Evolutionary conservation across 345 rosid species (phyloP), one percentile per base, ranked within the genome.

Genomic region (Arabis hirsuta): DNA sequence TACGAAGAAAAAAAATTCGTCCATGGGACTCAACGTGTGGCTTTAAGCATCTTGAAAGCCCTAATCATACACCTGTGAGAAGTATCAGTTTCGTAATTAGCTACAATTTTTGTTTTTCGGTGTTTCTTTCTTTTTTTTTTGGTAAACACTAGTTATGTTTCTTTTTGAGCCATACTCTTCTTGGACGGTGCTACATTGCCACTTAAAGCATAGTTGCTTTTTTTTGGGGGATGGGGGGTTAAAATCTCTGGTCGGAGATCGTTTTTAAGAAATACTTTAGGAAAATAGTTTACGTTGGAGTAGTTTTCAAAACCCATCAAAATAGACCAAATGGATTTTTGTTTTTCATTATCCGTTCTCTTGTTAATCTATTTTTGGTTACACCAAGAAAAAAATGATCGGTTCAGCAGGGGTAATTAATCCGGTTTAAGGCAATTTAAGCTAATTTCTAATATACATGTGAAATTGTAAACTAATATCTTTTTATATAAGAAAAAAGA

Each of bases 131-230:
- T 16, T 16, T 16, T 16, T 16, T 16, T 16, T 16, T 16, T 16
- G 16, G 16, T 16, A 16, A 16, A 16, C 16, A 16, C 31, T 46
- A 46, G 55, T 38, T 46, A 8, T 3, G 19, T 64, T 46, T 34
- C 38, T 61, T 22, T 50, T 48, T 2, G 13, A 50, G 44, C 32
- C 16, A 0, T 12, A 50, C 12, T 50, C 13, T 47, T 19, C 32
- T 24, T 65, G 70, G 57, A 48, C 58, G 60, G 48, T 65, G 50
- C 39, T 24, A 41, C 41, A 16, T 9, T 44, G 67, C 50, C 50
- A 22, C 38, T 29, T 16, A 31, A 62, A 19, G 16, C 44, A 34
- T 20, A 12, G 4, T 47, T 34, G 36, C 12, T 55, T 61, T 61
- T 27, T 13, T 4, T 12, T 36, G 10, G 8, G 8, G 10, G 8